phyloP scores from a whole-genome alignment of 2,329 filamentous ascomycete species.

The Alternaria atra region DNA sequence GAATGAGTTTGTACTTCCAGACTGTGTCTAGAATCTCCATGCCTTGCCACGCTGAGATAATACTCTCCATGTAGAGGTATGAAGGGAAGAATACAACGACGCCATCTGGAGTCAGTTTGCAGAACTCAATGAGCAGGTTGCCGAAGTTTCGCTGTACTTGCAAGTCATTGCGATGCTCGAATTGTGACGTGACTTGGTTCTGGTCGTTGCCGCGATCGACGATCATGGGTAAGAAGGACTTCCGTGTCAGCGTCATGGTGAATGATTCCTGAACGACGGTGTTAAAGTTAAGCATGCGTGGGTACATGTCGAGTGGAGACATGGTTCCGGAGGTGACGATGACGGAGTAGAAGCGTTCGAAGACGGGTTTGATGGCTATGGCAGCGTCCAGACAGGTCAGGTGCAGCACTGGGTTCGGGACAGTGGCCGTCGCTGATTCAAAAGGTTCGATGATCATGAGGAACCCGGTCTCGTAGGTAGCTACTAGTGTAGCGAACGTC shows the following conservation, averaged over 20 bases:
- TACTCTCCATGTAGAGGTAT: slow-evolving; percentile 98
- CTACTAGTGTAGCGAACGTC: slow-evolving; percentile 93
- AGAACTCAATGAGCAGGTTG: slow-evolving; percentile 90
- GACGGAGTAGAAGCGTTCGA: slow-evolving; percentile 96
- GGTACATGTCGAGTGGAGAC: slow-evolving; percentile 97
- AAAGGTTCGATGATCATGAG: slow-evolving; percentile 96
- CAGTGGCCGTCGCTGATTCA: slow-evolving; percentile 92
- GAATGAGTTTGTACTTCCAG: slow-evolving; percentile 98
- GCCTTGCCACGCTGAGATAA: slow-evolving; percentile 98
- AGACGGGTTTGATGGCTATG: slow-evolving; percentile 97
- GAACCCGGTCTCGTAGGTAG: slow-evolving; percentile 97
- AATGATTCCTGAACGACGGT: slow-evolving; percentile 97
- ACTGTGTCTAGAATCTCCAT: slow-evolving; percentile 98
- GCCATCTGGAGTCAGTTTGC: slow-evolving; percentile 93
- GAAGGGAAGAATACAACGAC: slow-evolving; percentile 99
- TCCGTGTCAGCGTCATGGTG: slow-evolving; percentile 90
- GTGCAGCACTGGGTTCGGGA: slow-evolving; percentile 95
- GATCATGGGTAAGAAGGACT: slow-evolving; percentile 98
- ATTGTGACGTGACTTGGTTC: slow-evolving; percentile 89
- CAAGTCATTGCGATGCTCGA: slow-evolving; percentile 94
- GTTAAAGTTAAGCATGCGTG: slow-evolving; percentile 94
- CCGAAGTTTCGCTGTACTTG: slow-evolving; percentile 98
- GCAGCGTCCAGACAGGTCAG: slow-evolving; percentile 97
- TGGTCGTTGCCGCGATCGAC: slow-evolving; percentile 96
- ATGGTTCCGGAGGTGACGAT: slow-evolving; percentile 98